Base-by-base conservation (phyloP, 805 yeast genomes). In the Ogataea ramenticola region DNA sequence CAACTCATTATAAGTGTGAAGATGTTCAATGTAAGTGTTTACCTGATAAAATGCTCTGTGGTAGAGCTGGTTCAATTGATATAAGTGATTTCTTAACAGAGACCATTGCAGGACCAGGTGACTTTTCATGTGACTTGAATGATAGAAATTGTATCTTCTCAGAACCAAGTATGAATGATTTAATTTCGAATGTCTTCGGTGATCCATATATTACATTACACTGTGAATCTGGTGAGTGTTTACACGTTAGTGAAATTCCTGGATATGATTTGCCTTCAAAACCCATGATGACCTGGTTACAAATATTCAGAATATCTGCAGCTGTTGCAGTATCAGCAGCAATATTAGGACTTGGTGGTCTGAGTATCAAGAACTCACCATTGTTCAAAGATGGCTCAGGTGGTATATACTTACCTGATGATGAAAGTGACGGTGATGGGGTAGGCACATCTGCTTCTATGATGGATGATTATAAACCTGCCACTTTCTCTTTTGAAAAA, bases 121-220 rank as follows among this genome's bases (percentile, higher is more conserved):
- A 85, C 49, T 89, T 93, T 56, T 66, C 79, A 3, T 93, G 99
- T 66, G 86, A 88, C 60, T 61, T 86, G 20, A 61, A 65, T 6
- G 60, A 74, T 15, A 76, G 71, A 36, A 64, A 70, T 39, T 93
- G 99, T 66, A 71, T 71, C 39, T 93, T 93, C 56, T 82, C 91
- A 2, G 99, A 93, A 59, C 98, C 99, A 38, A 82, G 93, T 43
- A 91, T 93, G 97, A 86, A 93, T 65, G 95, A 86, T 51, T 72
- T 93, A 56, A 93, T 93, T 45, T 72, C 79, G 46, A 80, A 87
- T 8, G 95, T 93, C 2, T 93, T 93, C 66, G 99, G 99, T n/a
- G 99, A 93, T 59, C 86, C 91, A 1, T 75, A 79, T 52, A 93
- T 93, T 56, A 82, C 90, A 2, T 68, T 93, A 44, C 71, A 75